phyloP scores from a whole-genome alignment of 2,329 filamentous ascomycete genomes.

The Pseudovirgaria hyperparasitica region DNA sequence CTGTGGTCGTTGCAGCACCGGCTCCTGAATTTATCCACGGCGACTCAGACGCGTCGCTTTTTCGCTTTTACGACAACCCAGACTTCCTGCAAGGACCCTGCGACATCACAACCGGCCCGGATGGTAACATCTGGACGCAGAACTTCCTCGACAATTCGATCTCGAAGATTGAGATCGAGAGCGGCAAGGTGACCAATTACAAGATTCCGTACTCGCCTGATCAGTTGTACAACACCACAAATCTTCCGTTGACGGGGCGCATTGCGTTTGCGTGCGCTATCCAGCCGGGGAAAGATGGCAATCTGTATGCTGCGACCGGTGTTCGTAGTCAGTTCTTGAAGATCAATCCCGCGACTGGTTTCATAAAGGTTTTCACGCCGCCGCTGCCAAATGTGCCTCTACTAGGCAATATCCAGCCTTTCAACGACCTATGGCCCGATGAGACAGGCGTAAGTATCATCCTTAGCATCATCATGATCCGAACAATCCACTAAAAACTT shows the following conservation, averaged over 20 bases:
- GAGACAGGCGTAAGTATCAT: too few species aligned
- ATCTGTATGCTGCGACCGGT: conserved; percentile 10
- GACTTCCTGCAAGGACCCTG: too few species aligned
- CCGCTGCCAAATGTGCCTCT: conserved; percentile 7
- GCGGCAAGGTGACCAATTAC: background rate
- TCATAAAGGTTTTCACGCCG: conserved; percentile 9
- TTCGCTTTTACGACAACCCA: too few species aligned
- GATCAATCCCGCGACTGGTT: conserved; percentile 7
- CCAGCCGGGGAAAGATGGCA: conserved; percentile 7
- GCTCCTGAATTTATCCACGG: too few species aligned
- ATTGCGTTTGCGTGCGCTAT: background rate
- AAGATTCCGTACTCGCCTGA: background rate
- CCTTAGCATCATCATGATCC: too few species aligned
- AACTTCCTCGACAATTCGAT: background rate
- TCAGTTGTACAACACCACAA: background rate
- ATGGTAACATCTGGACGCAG: too few species aligned
- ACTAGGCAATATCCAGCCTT: conserved; percentile 11
- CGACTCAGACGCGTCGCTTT: too few species aligned
- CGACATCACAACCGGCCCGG: too few species aligned
- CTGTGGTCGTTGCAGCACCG: too few species aligned
- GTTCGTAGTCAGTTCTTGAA: conserved; percentile 12
- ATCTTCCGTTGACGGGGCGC: background rate
- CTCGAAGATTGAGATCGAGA: background rate
- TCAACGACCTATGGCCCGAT: conserved; percentile 11
- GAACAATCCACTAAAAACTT: too few species aligned